Base-by-base conservation (phyloP, 2,329 filamentous ascomycete genomes). In the Ceratocystis ficicola region DNA sequence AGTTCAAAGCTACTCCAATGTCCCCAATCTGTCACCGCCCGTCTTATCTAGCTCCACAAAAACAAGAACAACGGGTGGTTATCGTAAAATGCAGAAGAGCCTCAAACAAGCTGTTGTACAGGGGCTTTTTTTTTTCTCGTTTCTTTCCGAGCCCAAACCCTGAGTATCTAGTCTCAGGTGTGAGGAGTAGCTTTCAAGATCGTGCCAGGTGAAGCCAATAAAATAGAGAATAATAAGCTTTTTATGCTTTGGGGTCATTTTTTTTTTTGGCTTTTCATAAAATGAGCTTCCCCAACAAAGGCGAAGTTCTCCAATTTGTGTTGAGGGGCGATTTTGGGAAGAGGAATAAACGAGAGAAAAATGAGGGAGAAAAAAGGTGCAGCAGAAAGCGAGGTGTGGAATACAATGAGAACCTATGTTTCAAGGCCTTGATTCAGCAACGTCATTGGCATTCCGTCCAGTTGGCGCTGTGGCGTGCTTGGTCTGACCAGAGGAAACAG, bases 171-270 rank as follows among this genome's bases (percentile, higher is more conserved):
- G n/a, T 20, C 2, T 22, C n/a, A 20, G 6, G 7, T 3, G 55
- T 59, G 55, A 59, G 55, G 55, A 59, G 55, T 36, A 59, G 55
- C 55, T 36, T 6, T 52, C 17, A 12, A 52, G 20, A 52, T 52
- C 6, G 20, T 28, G 48, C 5, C 28, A 15, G 20, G 5, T 10
- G 22, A 52, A 8, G 48, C 48, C 20, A 22, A 25, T 52, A 25
- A 25, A 52, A 52, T 22, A 28, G 28, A 17, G 28, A n/a, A 36
- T 15, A 20, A 32, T 15, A 36, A 59, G 28, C 17, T 36, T 59
- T 36, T 41, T 41, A 41, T 41, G 55, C 28, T 30, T 28, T 10
- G 55, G 55, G 32, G 5, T 7, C 25, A 7, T 8, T 5, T 7
- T 57, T 32, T 20, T 5, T 12, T 17, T 59, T 32, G 52, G 28